Evolutionary conservation across 345 rosid genomes (phyloP).

Genomic region (thale cress (Arabidopsis thaliana)): TAIR10.1 NC_003076.8:275501-276000

Average conservation of each 20-base stretch:
- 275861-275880: conserved; percentile 20
- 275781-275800: conserved; percentile 21
- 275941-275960: conserved; percentile 25
- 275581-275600: conserved; percentile 14
- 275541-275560: neutral
- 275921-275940: conserved; percentile 20
- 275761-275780: conserved; percentile 14
- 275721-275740: conserved; percentile 11
- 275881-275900: conserved; percentile 19
- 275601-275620: conserved; percentile 21
- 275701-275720: conserved; percentile 21
- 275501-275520: neutral
- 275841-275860: conserved; percentile 11
- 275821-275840: conserved; percentile 16
- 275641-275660: conserved; percentile 16
- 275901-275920: conserved; percentile 25
- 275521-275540: conserved; percentile 8
- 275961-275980: conserved; percentile 21
- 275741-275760: conserved; percentile 2
- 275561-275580: conserved; percentile 27
- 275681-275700: conserved; percentile 10
- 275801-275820: neutral
- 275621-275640: conserved; percentile 1
- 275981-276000: conserved; percentile 22
- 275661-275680: conserved; percentile 7